Evolutionary conservation across 208 protist genomes (phyloP).

Genomic region (Acanthamoeba culbertsoni): DNA sequence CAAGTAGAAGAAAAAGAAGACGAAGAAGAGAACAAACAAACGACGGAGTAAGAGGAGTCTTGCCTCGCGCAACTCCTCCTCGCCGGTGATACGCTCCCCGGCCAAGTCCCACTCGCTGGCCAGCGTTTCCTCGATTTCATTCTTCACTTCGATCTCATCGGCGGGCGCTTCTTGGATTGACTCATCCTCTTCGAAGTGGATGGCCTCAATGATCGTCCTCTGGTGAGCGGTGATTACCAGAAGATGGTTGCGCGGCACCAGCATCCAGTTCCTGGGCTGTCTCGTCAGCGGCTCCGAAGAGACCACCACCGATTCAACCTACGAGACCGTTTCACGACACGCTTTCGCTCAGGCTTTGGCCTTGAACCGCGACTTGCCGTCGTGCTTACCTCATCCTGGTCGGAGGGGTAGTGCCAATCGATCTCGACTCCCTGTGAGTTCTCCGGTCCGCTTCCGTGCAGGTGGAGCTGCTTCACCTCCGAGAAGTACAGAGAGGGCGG

Average conservation of each 20-base stretch:
- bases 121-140: constrained; percentile 2
- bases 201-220: constrained; percentile 46
- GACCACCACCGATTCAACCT: constrained; percentile 29
- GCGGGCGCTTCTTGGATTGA: neutral
- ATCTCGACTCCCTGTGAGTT: neutral
- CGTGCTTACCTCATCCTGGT: neutral
- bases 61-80: constrained; percentile 10
- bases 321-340: neutral
- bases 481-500: constrained; percentile 54
- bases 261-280: constrained; percentile 8
- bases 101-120: constrained; percentile 35
- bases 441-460: neutral
- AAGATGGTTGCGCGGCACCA: constrained; percentile 28
- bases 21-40: neutral
- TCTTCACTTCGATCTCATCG: constrained; percentile 31
- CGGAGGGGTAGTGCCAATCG: constrained; percentile 18
- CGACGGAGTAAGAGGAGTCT: neutral
- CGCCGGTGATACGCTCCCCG: neutral
- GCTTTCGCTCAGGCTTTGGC: neutral
- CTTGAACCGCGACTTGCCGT: neutral
- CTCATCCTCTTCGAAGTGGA: constrained; percentile 2
- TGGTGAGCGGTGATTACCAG: constrained; percentile 25
- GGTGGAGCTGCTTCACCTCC: constrained; percentile 17
- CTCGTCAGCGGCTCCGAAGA: constrained; percentile 32
- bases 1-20: neutral